A percentile compares a stretch with the other conserved stretches of the same genome.
Conservation (phyloP, 148 eudicot genomes). For the Fagopyrum tataricum region DNA sequence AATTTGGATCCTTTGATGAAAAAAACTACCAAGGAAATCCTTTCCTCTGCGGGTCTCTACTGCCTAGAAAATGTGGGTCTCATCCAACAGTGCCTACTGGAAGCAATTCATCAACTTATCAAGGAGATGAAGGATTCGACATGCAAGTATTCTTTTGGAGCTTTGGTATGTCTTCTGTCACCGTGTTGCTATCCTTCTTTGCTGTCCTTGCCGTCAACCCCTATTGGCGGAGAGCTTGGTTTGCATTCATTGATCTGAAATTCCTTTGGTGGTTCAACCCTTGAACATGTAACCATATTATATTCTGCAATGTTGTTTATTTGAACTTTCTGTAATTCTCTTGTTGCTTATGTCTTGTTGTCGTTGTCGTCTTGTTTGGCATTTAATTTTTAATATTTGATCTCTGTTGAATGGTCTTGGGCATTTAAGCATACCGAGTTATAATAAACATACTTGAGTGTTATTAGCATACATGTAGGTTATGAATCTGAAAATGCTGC, state of each 20-base stretch:
- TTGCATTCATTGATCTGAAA: neutral
- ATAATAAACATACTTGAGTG: no score
- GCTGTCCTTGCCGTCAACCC: neutral
- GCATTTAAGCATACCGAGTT: no score
- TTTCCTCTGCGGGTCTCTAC: slow-evolving; percentile 6
- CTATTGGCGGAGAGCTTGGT: neutral
- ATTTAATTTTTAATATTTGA: neutral
- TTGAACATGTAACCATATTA: neutral
- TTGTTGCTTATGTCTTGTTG: neutral
- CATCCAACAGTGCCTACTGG: neutral
- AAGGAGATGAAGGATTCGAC: neutral
- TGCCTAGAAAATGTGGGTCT: neutral
- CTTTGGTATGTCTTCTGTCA: neutral
- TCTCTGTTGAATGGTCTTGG: no score
- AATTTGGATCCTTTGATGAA: slow-evolving; percentile 11
- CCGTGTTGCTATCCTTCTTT: neutral
- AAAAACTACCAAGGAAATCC: slow-evolving; percentile 16
- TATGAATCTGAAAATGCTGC: no score
- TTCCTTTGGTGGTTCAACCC: slow-evolving; percentile 2
- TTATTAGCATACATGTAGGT: no score
- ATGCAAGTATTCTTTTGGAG: neutral
- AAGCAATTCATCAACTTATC: neutral
- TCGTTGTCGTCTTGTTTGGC: neutral
- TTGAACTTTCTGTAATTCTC: neutral
- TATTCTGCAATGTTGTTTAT: neutral